Percentiles rank a stretch among this genome's conserved stretches.
phyloP scores from a whole-genome alignment of 2,329 filamentous ascomycete species.

The Dothistroma septosporum region DNA sequence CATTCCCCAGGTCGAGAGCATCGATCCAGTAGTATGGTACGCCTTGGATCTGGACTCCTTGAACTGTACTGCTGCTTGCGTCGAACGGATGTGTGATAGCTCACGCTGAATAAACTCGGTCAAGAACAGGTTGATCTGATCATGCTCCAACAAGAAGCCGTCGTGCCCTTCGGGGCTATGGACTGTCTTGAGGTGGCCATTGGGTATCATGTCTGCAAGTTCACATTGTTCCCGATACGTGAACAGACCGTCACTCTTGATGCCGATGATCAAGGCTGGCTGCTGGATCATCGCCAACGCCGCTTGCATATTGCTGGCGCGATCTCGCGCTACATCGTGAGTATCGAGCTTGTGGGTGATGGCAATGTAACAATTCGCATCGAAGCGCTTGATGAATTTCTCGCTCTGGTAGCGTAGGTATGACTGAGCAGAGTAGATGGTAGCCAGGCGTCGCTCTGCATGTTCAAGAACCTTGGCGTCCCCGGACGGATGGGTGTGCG shows the following conservation, averaged over 20 bases:
- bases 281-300: slow-evolving; percentile 81
- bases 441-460: too few species aligned
- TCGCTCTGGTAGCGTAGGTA: slow-evolving; percentile 94
- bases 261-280: slow-evolving; percentile 85
- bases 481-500: too few species aligned
- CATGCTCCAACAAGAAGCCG: slow-evolving; percentile 92
- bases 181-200: slow-evolving; percentile 76
- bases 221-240: slow-evolving; percentile 96
- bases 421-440: slow-evolving; percentile 82
- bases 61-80: too few species aligned
- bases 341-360: slow-evolving; percentile 98
- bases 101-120: slow-evolving; percentile 77
- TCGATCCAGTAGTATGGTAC: too few species aligned
- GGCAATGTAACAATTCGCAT: slow-evolving; percentile 98
- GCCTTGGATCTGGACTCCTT: too few species aligned
- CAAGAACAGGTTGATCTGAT: slow-evolving; percentile 89
- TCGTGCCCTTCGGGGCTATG: slow-evolving; percentile 95
- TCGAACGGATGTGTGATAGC: slow-evolving; percentile 65
- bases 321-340: slow-evolving; percentile 64
- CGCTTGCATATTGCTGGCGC: slow-evolving; percentile 51
- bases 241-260: slow-evolving; percentile 92
- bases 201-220: slow-evolving; percentile 73
- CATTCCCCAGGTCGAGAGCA: too few species aligned
- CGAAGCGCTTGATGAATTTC: slow-evolving; percentile 96
- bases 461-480: slow-evolving; percentile 61